Evolutionary conservation across 2,329 filamentous ascomycete genomes (phyloP).

Genomic region (Pseudocercospora fijiensis): DNA sequence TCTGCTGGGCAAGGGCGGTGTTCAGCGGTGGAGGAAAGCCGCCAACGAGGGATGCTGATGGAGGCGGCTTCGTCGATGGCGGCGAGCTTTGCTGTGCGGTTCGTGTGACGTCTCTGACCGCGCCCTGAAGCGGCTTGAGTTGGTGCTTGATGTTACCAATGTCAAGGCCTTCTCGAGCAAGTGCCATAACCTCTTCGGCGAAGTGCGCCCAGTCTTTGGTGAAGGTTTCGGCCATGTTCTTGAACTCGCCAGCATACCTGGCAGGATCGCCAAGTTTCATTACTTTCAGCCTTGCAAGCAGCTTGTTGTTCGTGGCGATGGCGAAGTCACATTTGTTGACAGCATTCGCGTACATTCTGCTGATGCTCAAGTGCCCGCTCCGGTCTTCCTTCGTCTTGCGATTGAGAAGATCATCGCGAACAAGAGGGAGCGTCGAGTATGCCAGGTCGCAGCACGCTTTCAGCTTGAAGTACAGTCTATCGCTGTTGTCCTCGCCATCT

Average conservation of each 20-base stretch:
- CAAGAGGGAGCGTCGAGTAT: constrained; percentile 67
- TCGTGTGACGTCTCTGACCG: constrained; percentile 75
- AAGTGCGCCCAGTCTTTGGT: constrained; percentile 68
- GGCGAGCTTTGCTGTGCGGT: constrained; percentile 67
- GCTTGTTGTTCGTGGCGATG: constrained; percentile 69
- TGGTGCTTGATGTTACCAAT: constrained; percentile 68
- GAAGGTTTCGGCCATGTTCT: constrained; percentile 72
- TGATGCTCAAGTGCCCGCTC: constrained; percentile 28
- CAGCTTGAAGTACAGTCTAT: constrained; percentile 75
- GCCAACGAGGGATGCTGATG: constrained; percentile 15
- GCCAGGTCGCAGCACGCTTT: constrained; percentile 72
- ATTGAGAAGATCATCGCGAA: constrained; percentile 64
- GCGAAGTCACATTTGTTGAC: constrained; percentile 70
- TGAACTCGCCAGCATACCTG: constrained; percentile 63
- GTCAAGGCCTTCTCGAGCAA: constrained; percentile 36
- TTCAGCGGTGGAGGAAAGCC: constrained; percentile 31
- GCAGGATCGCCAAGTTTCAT: constrained; percentile 85
- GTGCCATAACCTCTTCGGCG: constrained; percentile 58
- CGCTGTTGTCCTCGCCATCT: constrained; percentile 79
- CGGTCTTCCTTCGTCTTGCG: constrained; percentile 64
- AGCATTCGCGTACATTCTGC: constrained; percentile 67
- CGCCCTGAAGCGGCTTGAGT: constrained; percentile 77
- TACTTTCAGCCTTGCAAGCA: constrained; percentile 70
- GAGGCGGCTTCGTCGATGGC: constrained; percentile 50
- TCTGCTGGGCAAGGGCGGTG: constrained; percentile 26